These are phyloP conservation scores for Pestalotiopsis sp. DNA, from an alignment of 2,329 filamentous ascomycete species.

Conservation along the genomic window DNA sequence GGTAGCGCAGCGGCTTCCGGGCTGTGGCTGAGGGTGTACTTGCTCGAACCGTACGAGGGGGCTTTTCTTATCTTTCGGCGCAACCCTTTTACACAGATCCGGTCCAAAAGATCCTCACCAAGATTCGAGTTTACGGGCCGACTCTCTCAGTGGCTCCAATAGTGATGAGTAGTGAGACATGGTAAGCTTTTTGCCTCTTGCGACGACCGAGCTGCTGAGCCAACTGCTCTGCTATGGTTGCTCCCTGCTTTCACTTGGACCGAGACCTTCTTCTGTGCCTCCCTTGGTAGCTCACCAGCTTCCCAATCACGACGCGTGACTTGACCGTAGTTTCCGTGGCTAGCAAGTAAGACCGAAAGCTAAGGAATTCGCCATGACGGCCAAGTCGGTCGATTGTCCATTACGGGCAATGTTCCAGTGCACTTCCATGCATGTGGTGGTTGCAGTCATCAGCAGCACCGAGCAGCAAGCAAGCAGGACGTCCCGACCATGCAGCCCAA, in stretches of 20 bases:
- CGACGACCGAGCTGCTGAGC: background rate
- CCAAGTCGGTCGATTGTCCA: background rate
- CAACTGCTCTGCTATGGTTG: too few relatives aligned
- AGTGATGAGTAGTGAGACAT: background rate
- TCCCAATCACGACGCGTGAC: background rate
- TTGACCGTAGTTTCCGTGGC: background rate
- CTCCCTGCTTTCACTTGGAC: background rate
- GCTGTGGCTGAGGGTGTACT: too few relatives aligned
- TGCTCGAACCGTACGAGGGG: too few relatives aligned
- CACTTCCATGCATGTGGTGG: background rate
- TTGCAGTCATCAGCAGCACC: background rate
- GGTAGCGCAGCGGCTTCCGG: too few relatives aligned
- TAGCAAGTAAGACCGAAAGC: background rate
- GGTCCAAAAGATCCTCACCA: background rate
- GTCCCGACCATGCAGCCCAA: background rate
- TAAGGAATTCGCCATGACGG: background rate
- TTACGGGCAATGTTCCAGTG: background rate
- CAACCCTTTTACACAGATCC: too few relatives aligned
- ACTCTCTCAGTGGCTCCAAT: background rate
- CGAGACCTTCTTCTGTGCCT: background rate
- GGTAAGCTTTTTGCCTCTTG: background rate
- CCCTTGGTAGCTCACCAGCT: background rate
- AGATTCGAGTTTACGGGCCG: background rate
- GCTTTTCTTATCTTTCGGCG: background rate
- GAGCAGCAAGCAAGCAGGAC: background rate